phyloP scores from a whole-genome alignment of 169 alveolate genomes.

The Eimeria praecox region DNA sequence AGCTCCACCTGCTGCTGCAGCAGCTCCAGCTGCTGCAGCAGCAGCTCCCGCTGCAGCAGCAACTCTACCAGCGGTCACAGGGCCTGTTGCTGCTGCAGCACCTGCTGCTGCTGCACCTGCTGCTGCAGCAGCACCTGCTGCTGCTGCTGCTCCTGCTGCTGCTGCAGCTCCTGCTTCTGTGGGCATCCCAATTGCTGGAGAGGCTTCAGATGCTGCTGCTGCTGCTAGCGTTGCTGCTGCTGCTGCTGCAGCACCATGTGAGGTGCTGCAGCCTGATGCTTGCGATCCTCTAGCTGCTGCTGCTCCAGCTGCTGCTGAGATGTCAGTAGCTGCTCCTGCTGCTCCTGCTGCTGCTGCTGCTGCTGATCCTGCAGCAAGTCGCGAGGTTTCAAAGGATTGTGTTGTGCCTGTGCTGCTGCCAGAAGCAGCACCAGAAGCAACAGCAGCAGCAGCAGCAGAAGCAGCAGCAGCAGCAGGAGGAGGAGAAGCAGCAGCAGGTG shows the following conservation, averaged over 20 bases:
- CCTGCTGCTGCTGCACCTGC: background rate
- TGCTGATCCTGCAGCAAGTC: no score
- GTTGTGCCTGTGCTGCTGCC: no score
- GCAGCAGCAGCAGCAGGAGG: no score
- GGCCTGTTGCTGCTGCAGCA: background rate
- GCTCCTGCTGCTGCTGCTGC: no score
- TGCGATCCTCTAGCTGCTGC: no score
- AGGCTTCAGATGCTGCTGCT: background rate
- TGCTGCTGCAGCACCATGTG: no score
- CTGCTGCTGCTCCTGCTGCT: conserved; percentile 14
- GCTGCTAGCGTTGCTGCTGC: background rate
- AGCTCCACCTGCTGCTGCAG: background rate
- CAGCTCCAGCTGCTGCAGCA: background rate
- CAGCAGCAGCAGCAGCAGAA: no score
- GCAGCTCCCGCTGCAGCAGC: conserved; percentile 1
- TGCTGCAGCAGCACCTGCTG: conserved; percentile 2
- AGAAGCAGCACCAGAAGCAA: no score
- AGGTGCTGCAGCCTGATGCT: background rate
- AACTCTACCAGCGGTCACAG: background rate
- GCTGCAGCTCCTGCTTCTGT: background rate
- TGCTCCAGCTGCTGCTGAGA: no score
- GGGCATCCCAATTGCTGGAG: background rate
- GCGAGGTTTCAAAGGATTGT: no score
- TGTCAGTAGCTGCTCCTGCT: no score
- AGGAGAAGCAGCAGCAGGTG: no score